phyloP scores from a whole-genome alignment of 2,329 filamentous ascomycete species.

The Sporothrix pseudoabietina region DNA sequence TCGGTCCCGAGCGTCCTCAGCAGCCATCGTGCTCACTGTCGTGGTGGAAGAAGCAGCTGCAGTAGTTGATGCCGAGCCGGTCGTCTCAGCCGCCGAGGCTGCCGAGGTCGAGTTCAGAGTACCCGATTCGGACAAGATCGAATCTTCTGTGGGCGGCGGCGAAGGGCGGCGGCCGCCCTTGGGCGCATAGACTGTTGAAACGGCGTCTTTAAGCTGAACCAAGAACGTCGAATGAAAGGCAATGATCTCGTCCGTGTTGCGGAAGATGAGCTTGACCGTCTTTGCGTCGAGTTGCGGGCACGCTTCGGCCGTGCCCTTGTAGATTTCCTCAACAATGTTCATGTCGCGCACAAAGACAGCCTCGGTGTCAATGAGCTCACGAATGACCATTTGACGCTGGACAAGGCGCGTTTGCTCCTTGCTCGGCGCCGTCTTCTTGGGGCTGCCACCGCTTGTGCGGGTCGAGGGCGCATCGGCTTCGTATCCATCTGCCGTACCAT shows the following conservation, averaged over 20 bases:
- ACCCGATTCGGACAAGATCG: constrained; percentile 39
- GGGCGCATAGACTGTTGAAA: constrained; percentile 75
- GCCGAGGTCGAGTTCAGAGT: constrained; percentile 45
- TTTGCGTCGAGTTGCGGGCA: constrained; percentile 77
- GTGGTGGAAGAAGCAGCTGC: constrained; percentile 26
- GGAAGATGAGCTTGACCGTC: constrained; percentile 87
- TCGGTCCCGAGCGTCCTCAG: constrained; percentile 57
- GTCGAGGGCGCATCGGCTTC: not conserved
- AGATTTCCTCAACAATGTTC: constrained; percentile 97
- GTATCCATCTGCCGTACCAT: constrained; percentile 13
- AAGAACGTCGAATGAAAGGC: constrained; percentile 81
- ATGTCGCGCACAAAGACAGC: constrained; percentile 89
- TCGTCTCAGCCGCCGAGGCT: constrained; percentile 38
- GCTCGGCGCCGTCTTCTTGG: constrained; percentile 47
- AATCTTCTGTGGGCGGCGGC: constrained; percentile 39
- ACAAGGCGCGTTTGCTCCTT: constrained; percentile 71
- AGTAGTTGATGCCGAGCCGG: constrained; percentile 40
- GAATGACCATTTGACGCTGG: constrained; percentile 81
- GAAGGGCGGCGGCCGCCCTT: constrained; percentile 44
- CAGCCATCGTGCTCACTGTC: constrained; percentile 42
- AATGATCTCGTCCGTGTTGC: constrained; percentile 89
- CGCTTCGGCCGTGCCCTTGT: constrained; percentile 86
- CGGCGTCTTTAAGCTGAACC: constrained; percentile 76
- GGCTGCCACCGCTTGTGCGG: not conserved
- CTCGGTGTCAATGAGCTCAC: constrained; percentile 92